phyloP scores from a whole-genome alignment of 495 filamentous ascomycete species.

The Hypomontagnella monticulosa region DNA sequence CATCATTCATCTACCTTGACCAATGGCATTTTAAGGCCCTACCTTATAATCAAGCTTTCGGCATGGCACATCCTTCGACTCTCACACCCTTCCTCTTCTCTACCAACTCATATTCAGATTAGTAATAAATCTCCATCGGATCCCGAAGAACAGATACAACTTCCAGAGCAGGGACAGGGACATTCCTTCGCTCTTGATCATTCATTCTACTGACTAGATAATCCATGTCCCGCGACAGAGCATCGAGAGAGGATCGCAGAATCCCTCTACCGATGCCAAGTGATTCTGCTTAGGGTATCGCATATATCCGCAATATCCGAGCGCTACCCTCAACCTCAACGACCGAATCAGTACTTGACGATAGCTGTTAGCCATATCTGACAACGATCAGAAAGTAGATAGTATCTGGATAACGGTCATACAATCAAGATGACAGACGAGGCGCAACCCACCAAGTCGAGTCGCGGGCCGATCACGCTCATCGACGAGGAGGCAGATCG shows the following conservation, averaged over 20 bases:
- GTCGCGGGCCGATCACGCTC: slow-evolving; percentile 29
- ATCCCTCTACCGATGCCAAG: not conserved
- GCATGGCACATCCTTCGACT: slow-evolving; percentile 14
- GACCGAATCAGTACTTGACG: not conserved
- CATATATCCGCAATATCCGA: slow-evolving; percentile 13
- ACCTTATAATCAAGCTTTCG: slow-evolving; percentile 15
- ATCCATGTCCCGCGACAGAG: not conserved
- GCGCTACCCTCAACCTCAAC: not conserved
- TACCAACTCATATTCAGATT: slow-evolving; percentile 14
- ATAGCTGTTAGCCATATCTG: not conserved
- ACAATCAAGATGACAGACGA: slow-evolving; percentile 34
- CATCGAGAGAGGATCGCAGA: slow-evolving; percentile 8
- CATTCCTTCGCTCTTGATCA: not conserved
- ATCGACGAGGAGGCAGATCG: slow-evolving; percentile 34
- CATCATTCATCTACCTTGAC: slow-evolving; percentile 10
- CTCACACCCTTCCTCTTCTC: slow-evolving; percentile 8
- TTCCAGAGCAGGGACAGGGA: not conserved
- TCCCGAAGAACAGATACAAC: not conserved
- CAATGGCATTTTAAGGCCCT: slow-evolving; percentile 19
- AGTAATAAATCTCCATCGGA: not conserved
- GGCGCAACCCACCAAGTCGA: slow-evolving; percentile 9
- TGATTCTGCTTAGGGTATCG: not conserved
- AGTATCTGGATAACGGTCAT: not conserved
- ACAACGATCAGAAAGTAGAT: not conserved
- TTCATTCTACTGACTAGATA: not conserved